These are phyloP conservation scores for Themeda triandra DNA, from an alignment of 176 grass and related monocot species.

Conservation along the genomic window DNA sequence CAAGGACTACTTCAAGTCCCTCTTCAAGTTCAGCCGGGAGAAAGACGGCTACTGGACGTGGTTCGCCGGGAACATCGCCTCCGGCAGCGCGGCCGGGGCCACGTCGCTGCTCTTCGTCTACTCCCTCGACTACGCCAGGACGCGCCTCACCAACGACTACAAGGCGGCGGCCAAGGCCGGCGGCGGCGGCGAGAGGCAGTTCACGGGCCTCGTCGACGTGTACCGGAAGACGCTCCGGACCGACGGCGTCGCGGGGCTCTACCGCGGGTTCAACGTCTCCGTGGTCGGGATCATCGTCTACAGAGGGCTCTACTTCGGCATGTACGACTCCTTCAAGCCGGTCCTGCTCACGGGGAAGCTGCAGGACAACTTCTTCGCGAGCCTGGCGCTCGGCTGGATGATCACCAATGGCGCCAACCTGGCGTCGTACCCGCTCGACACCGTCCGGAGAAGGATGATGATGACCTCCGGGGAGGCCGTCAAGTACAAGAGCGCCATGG, in stretches of 20 bases:
- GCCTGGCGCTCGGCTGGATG: constrained; percentile 22
- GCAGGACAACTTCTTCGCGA: constrained; percentile 31
- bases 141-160: constrained; percentile 50
- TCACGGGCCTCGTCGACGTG: constrained; percentile 62
- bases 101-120: constrained; percentile 65
- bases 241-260: constrained; percentile 56
- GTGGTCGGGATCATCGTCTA: constrained; percentile 61
- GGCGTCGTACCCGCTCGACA: constrained; percentile 14
- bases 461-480: constrained; percentile 31
- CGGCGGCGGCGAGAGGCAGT: constrained; percentile 47
- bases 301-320: constrained; percentile 63
- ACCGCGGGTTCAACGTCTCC: constrained; percentile 66
- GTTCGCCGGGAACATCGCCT: constrained; percentile 70
- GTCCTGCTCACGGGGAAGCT: constrained; percentile 42
- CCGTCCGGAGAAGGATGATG: constrained; percentile 34
- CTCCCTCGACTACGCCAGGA: constrained; percentile 70
- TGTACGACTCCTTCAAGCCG: constrained; percentile 76
- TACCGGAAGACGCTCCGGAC: constrained; percentile 60
- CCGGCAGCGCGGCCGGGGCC: constrained; percentile 58
- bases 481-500: constrained; percentile 31
- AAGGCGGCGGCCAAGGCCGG: constrained; percentile 5
- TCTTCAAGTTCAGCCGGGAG: constrained; percentile 57
- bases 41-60: constrained; percentile 60
- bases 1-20: constrained; percentile 71
- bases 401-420: constrained; percentile 25